A percentile compares a stretch with the other conserved stretches of the same genome.
Conservation (phyloP, 768 basidiomycete species). For the Boletellus ananas region DNA sequence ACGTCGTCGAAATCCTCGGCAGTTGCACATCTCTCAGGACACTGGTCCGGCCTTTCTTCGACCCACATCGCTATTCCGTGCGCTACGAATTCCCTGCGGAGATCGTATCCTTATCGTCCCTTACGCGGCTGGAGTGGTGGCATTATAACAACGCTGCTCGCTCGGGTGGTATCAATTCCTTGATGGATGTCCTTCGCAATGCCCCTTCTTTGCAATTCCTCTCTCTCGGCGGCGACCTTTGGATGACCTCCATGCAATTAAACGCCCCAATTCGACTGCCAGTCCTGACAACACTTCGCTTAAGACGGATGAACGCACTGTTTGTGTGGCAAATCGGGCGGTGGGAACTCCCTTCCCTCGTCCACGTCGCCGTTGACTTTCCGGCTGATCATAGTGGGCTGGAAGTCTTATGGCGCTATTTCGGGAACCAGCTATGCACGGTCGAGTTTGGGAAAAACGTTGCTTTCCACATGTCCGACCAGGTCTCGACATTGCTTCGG, state of each 20-base stretch:
- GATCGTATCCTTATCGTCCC: conserved; percentile 42
- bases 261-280: conserved; percentile 37
- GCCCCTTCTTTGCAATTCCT: conserved; percentile 59
- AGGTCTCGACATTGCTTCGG: conserved; percentile 44
- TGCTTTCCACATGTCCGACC: conserved; percentile 49
- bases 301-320: conserved; percentile 46
- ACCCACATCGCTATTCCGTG: conserved; percentile 23
- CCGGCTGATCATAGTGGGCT: conserved; percentile 37
- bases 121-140: conserved; percentile 71
- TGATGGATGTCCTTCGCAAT: conserved; percentile 46
- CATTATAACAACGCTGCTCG: conserved; percentile 52
- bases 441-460: conserved; percentile 59
- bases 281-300: conserved; percentile 49
- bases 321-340: conserved; percentile 45
- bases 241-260: conserved; percentile 22
- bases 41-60: conserved; percentile 46
- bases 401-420: conserved; percentile 45
- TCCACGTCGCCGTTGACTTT: conserved; percentile 49
- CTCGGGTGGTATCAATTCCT: conserved; percentile 63
- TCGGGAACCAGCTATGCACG: conserved; percentile 47
- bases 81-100: conserved; percentile 54
- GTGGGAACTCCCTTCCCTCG: conserved; percentile 55
- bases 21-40: conserved; percentile 50
- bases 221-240: conserved; percentile 46
- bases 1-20: conserved; percentile 46